phyloP scores from a whole-genome alignment of 768 basidiomycete species.

The Amanita pallidorosea region DNA sequence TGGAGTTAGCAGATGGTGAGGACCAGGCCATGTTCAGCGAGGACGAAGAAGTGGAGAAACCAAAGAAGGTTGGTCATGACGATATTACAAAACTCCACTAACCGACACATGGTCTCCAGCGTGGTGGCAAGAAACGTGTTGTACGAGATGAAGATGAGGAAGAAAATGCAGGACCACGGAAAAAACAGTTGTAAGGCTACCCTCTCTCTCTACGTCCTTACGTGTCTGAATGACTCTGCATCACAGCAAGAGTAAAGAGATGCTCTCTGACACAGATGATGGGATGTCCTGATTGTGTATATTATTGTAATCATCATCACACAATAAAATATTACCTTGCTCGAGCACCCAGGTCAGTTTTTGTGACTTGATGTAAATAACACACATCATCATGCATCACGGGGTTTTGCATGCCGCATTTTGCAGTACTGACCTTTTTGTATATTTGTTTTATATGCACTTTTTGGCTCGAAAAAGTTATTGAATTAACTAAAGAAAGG shows the following conservation, averaged over 20 bases:
- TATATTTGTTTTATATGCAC: too few species aligned
- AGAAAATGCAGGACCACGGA: conserved; percentile 46
- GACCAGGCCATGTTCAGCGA: conserved; percentile 63
- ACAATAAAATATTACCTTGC: too few species aligned
- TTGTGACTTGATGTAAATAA: too few species aligned
- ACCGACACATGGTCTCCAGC: conserved; percentile 18
- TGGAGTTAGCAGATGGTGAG: conserved; percentile 47
- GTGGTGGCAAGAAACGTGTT: conserved; percentile 58
- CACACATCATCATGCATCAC: too few species aligned
- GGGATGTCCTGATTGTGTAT: conserved; percentile 48
- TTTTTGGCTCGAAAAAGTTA: too few species aligned
- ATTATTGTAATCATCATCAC: conserved; percentile 3
- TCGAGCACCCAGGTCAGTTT: too few species aligned
- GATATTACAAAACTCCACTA: background rate
- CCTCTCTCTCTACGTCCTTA: background rate
- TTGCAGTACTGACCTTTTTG: too few species aligned
- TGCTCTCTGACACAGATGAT: conserved; percentile 82
- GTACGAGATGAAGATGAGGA: conserved; percentile 78
- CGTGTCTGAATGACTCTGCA: conserved; percentile 6
- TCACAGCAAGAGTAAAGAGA: conserved; percentile 78
- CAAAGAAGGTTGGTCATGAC: conserved; percentile 50
- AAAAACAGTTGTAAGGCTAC: conserved; percentile 60
- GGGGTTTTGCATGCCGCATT: too few species aligned
- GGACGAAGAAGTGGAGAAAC: conserved; percentile 56
- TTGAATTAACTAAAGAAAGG: too few species aligned